Conservation (phyloP, 805 yeast genomes). For the Wickerhamomyces sydowiorum region DNA sequence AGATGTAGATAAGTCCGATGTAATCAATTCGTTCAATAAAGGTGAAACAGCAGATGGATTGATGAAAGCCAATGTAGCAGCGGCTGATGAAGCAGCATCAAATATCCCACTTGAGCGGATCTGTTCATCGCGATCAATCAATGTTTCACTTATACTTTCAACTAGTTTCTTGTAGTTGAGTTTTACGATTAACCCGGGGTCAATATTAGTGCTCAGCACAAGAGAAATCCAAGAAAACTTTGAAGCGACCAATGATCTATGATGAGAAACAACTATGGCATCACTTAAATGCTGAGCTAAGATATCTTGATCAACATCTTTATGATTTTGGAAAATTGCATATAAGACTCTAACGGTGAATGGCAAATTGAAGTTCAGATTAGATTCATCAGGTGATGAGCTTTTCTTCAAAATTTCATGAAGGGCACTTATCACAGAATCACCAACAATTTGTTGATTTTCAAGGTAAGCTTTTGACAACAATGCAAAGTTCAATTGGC, state of each 20-base stretch:
- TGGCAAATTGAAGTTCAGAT: constrained; percentile 20
- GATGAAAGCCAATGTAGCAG: constrained; percentile 50
- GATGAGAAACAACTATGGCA: constrained; percentile 40
- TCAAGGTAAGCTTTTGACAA: constrained; percentile 26
- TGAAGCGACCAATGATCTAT: constrained; percentile 28
- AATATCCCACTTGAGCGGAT: constrained; percentile 34
- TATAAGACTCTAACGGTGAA: constrained; percentile 32
- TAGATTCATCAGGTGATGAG: constrained; percentile 9
- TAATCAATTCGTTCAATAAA: constrained; percentile 36
- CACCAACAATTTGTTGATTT: constrained; percentile 36
- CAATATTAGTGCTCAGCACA: constrained; percentile 50
- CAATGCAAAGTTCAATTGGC: constrained; percentile 11
- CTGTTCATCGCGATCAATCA: constrained; percentile 10
- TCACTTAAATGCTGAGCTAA: constrained; percentile 31
- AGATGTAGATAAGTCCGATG: constrained; percentile 33
- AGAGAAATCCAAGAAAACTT: constrained; percentile 73
- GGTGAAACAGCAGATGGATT: constrained; percentile 55
- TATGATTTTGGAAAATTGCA: constrained; percentile 28
- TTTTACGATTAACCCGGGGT: constrained; percentile 56
- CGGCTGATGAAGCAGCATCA: constrained; percentile 43
- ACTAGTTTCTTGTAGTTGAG: constrained; percentile 20
- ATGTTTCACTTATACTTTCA: constrained; percentile 14
- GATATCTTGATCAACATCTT: constrained; percentile 11
- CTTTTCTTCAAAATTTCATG: constrained; percentile 21
- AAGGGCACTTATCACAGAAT: constrained; percentile 38